phyloP scores from a whole-genome alignment of 345 rosid genomes.

The Hevea brasiliensis region DNA sequence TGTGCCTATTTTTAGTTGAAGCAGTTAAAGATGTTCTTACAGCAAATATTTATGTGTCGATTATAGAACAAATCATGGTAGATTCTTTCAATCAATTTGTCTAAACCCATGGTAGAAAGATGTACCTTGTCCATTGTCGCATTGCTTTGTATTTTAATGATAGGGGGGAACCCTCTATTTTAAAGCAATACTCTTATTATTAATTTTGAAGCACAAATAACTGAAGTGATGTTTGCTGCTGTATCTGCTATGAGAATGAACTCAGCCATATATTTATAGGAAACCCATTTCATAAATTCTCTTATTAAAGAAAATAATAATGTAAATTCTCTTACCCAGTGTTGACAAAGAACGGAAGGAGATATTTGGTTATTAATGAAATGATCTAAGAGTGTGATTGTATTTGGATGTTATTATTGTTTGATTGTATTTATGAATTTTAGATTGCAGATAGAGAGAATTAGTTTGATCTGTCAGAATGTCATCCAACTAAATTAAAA shows the following conservation, averaged over 20 bases:
- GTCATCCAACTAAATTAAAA: too few relatives aligned
- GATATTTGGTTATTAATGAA: too few relatives aligned
- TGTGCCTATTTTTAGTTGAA: background rate
- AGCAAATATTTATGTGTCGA: background rate
- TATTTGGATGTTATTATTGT: too few relatives aligned
- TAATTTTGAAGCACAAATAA: background rate
- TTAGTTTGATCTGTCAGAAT: too few relatives aligned
- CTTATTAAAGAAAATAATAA: too few relatives aligned
- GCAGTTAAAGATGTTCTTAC: background rate
- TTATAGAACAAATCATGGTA: background rate
- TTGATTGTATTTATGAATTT: too few relatives aligned
- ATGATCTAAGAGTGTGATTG: too few relatives aligned
- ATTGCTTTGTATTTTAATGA: background rate
- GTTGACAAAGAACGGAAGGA: too few relatives aligned
- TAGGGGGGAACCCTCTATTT: background rate
- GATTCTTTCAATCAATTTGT: background rate
- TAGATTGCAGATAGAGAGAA: too few relatives aligned
- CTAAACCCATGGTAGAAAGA: background rate
- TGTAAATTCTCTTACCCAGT: too few relatives aligned
- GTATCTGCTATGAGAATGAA: background rate
- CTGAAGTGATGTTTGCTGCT: background rate
- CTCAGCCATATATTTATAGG: background rate
- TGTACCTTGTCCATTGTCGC: too few relatives aligned
- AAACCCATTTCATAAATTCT: background rate
- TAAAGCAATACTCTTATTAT: background rate